These are phyloP conservation scores for Monsonia emarginata DNA, from an alignment of 441 rosid genomes.

Conservation along the genomic window DNA sequence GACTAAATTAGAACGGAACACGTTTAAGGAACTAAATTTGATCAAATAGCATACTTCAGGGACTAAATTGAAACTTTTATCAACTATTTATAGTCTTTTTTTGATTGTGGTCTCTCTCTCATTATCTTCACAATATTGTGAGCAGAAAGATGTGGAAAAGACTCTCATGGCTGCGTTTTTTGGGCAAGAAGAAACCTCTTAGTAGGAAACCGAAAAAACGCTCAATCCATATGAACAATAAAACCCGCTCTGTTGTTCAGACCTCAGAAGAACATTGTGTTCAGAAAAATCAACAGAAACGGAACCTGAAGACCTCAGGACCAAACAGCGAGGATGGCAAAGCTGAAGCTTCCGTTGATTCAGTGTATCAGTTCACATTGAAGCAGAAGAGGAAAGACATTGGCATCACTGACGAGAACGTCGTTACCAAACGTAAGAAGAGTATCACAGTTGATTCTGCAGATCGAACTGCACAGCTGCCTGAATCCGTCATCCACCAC, in stretches of 20 bases:
- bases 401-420: slow-evolving; percentile 6
- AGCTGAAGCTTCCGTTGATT: background rate
- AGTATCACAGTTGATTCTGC: slow-evolving; percentile 8
- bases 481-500: slow-evolving; percentile 26
- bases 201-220: slow-evolving; percentile 2
- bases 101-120: background rate
- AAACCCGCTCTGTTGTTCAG: background rate
- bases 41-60: too few relatives aligned
- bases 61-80: too few relatives aligned
- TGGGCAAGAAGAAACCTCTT: slow-evolving; percentile 6
- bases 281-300: background rate
- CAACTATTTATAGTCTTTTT: background rate
- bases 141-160: background rate
- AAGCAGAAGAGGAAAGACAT: slow-evolving; percentile 19
- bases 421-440: slow-evolving; percentile 13
- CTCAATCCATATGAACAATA: background rate
- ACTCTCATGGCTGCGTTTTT: background rate
- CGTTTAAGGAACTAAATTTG: too few relatives aligned
- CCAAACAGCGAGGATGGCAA: background rate
- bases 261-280: background rate
- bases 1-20: too few relatives aligned
- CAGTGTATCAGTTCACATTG: background rate
- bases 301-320: background rate
- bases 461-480: slow-evolving; percentile 27
- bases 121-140: background rate